phyloP scores from a whole-genome alignment of 768 basidiomycete genomes.

The Leccinum longicurvipes region DNA sequence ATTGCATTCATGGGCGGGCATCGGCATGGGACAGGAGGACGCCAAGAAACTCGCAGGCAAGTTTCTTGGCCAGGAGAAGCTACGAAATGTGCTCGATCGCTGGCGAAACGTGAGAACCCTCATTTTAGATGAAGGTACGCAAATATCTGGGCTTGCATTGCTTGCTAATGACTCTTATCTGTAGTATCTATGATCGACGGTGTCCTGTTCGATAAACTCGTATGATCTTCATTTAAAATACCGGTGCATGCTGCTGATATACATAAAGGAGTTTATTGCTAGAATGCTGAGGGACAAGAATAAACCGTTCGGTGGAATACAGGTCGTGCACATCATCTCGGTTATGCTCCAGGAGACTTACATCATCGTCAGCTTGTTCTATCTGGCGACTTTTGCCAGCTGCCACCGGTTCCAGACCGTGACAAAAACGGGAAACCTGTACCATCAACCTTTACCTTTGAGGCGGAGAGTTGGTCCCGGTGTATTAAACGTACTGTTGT shows the following conservation, averaged over 20 bases:
- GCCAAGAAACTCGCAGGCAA: slow-evolving; percentile 53
- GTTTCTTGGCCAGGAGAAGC: slow-evolving; percentile 41
- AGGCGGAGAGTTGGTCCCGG: slow-evolving; percentile 66
- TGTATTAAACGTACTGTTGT: slow-evolving; percentile 57
- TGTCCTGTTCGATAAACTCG: slow-evolving; percentile 75
- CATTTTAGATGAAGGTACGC: slow-evolving; percentile 82
- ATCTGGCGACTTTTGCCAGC: slow-evolving; percentile 89
- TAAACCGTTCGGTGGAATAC: slow-evolving; percentile 81
- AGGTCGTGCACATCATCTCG: slow-evolving; percentile 42
- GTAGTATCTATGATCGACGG: slow-evolving; percentile 91
- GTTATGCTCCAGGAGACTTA: not conserved
- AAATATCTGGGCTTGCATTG: not conserved
- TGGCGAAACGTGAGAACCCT: slow-evolving; percentile 65
- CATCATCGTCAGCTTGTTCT: slow-evolving; percentile 57
- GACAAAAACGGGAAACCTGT: slow-evolving; percentile 47
- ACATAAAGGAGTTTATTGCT: slow-evolving; percentile 57
- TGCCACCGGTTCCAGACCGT: slow-evolving; percentile 72
- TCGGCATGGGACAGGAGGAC: slow-evolving; percentile 65
- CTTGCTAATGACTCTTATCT: not conserved
- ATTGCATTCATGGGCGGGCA: slow-evolving; percentile 80
- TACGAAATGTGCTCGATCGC: slow-evolving; percentile 43
- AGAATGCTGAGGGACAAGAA: slow-evolving; percentile 48
- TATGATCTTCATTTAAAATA: slow-evolving; percentile 31
- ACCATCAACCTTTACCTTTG: slow-evolving; percentile 69
- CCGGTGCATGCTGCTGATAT: slow-evolving; percentile 33